Evolutionary conservation across 2,329 filamentous ascomycete species (phyloP), one percentile per base, ranked within the genome.

Genomic region (Aspergillus sp.): DNA sequence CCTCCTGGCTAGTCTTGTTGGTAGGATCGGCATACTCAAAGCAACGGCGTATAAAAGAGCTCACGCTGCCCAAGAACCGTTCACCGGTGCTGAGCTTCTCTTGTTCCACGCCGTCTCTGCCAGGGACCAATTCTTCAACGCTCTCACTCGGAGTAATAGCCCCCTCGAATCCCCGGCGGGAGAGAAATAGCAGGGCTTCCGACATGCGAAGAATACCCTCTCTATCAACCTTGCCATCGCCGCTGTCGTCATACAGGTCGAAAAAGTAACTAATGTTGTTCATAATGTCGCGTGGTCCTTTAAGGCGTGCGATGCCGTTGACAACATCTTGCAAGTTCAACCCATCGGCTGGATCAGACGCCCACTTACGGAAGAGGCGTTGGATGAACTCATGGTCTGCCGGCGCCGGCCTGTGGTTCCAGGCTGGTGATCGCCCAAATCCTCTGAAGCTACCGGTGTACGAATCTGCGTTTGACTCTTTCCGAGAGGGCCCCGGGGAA

Each of bases 11-110:
- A 14, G 61, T 49, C 43, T 74, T 75, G 62, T 90, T 88, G 68
- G 96, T 93, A 1, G 95, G 93, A 69, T 99, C 95, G 6, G 95
- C 95, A 70, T 99, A 99, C 75, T 99, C 95, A 64, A 99, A 99
- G 75, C 95, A 99, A 58, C 95, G 85, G 63, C 93, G 85, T 59
- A 98, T 99, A 71, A 99, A 99, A 2, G 92, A 92, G 66, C 91
- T 96, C 52, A 99, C 92, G 61, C 93, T 96, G 61, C 89, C 90
- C 25, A 99, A 78, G 70, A 99, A 98, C 53, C 88, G 86, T 74
- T 98, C 95, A 64, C 96, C 95, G 41, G 88, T 85, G 56, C 76
- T 90, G 80, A 67, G 81, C 69, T 74, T 79, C 64, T 76, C 75
- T 71, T 68, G 77, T 1, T 75, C 70, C 7, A 66, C 65, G 55